Evolutionary conservation across 305 asterid species (phyloP).

Genomic region (Fraxinus velutina): DNA sequence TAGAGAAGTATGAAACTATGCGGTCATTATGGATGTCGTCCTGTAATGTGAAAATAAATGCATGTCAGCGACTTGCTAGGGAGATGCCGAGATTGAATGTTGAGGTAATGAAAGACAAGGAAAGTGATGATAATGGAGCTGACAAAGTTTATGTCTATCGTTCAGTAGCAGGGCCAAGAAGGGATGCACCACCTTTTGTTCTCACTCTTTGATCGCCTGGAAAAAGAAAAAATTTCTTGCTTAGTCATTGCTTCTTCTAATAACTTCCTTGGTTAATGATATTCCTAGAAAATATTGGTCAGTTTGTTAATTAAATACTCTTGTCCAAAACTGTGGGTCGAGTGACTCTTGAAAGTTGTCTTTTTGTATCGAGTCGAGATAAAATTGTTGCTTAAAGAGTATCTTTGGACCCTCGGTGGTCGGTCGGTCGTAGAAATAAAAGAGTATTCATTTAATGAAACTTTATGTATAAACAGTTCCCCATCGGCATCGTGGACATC

Average conservation of each 20-base stretch:
- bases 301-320: neutral
- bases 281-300: neutral
- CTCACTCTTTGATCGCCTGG: slow-evolving; percentile 39
- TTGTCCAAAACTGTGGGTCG: neutral
- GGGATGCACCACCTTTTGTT: slow-evolving; percentile 79
- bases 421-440: neutral
- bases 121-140: slow-evolving; percentile 39
- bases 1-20: slow-evolving; percentile 65
- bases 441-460: neutral
- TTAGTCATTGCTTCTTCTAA: slow-evolving; percentile 25
- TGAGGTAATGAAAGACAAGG: slow-evolving; percentile 68
- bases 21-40: slow-evolving; percentile 87
- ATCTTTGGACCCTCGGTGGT: no score
- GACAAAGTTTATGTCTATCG: slow-evolving; percentile 76
- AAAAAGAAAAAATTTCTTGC: neutral
- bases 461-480: neutral
- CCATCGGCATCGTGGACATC: neutral
- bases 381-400: no score
- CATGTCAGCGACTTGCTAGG: slow-evolving; percentile 57
- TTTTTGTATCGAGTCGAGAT: no score
- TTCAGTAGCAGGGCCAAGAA: slow-evolving; percentile 77
- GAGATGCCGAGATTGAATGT: slow-evolving; percentile 74
- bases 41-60: slow-evolving; percentile 63
- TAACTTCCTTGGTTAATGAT: neutral
- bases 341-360: no score